These are phyloP conservation scores for Sporothrix mexicana DNA, from an alignment of 2,329 filamentous ascomycete genomes.

Conservation along the genomic window DNA sequence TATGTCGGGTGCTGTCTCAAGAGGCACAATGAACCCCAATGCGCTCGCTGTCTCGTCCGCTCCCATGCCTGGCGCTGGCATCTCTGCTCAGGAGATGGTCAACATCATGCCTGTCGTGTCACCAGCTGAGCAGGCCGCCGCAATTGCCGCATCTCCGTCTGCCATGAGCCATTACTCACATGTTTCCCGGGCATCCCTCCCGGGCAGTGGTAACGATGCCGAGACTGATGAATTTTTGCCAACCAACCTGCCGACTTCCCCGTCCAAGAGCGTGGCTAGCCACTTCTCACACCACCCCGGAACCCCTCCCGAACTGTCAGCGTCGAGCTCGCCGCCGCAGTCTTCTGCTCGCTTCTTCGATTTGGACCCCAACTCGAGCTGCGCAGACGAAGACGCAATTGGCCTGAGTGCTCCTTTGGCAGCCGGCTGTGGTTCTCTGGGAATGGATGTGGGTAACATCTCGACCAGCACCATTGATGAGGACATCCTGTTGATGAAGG, in stretches of 20 bases:
- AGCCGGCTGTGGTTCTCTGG: conserved; percentile 35
- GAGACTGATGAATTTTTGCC: conserved; percentile 38
- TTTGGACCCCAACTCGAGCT: conserved; percentile 50
- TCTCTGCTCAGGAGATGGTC: conserved; percentile 37
- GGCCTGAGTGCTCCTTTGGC: conserved; percentile 45
- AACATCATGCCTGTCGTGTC: conserved; percentile 41
- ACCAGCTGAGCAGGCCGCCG: conserved; percentile 41
- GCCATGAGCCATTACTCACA: conserved; percentile 54
- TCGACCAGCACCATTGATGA: conserved; percentile 46
- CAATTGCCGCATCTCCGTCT: conserved; percentile 52
- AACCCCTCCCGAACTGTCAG: conserved; percentile 66
- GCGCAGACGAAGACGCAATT: conserved; percentile 40
- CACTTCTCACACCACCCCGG: conserved; percentile 52
- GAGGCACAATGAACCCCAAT: conserved; percentile 47
- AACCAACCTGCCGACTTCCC: conserved; percentile 48
- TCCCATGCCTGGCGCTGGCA: conserved; percentile 46
- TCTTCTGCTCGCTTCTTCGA: conserved; percentile 53
- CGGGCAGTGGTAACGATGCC: conserved; percentile 27
- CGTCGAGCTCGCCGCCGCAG: conserved; percentile 62
- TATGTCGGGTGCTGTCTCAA: conserved; percentile 29
- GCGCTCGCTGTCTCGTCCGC: conserved; percentile 49
- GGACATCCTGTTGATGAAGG: conserved; percentile 53
- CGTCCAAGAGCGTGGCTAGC: conserved; percentile 58
- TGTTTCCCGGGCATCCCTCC: conserved; percentile 53
- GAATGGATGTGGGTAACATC: conserved; percentile 48